These are phyloP conservation scores for Neurospora africana DNA, from an alignment of 495 filamentous ascomycete genomes.

Conservation along the genomic window DNA sequence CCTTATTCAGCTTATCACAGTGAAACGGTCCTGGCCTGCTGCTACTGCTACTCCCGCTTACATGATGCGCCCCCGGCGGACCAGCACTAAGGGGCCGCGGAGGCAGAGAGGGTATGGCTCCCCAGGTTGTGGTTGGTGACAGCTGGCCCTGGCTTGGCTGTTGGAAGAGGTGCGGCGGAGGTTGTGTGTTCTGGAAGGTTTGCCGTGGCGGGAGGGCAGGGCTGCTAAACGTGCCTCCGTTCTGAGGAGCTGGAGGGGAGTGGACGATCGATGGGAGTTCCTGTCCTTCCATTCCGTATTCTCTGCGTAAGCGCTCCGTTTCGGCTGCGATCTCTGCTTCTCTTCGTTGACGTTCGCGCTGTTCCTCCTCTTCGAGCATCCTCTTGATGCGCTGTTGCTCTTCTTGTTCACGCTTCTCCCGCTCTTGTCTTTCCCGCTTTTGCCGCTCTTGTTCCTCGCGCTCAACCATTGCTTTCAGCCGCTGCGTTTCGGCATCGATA, in stretches of 20 bases:
- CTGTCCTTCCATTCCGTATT: slow-evolving; percentile 54
- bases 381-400: slow-evolving; percentile 62
- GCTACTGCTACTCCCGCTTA: not conserved
- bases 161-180: slow-evolving; percentile 1
- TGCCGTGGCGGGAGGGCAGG: slow-evolving; percentile 3
- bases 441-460: slow-evolving; percentile 43
- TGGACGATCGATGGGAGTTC: slow-evolving; percentile 19
- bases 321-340: slow-evolving; percentile 72
- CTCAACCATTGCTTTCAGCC: slow-evolving; percentile 45
- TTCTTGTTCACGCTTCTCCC: slow-evolving; percentile 41
- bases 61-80: slow-evolving; percentile 11
- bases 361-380: slow-evolving; percentile 69
- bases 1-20: slow-evolving; percentile 12
- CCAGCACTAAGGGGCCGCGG: slow-evolving; percentile 33
- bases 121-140: not conserved
- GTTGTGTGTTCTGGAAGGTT: not conserved
- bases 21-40: slow-evolving; percentile 14
- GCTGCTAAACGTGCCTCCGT: slow-evolving; percentile 3
- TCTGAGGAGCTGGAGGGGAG: slow-evolving; percentile 16
- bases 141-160: slow-evolving; percentile 8
- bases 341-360: slow-evolving; percentile 46
- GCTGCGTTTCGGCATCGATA: slow-evolving; percentile 53
- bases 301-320: slow-evolving; percentile 64
- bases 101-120: slow-evolving; percentile 20
- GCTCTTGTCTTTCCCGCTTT: slow-evolving; percentile 21